Base-by-base conservation (phyloP, 2,329 filamentous ascomycete genomes). In the Trichoderma polysporum region DNA sequence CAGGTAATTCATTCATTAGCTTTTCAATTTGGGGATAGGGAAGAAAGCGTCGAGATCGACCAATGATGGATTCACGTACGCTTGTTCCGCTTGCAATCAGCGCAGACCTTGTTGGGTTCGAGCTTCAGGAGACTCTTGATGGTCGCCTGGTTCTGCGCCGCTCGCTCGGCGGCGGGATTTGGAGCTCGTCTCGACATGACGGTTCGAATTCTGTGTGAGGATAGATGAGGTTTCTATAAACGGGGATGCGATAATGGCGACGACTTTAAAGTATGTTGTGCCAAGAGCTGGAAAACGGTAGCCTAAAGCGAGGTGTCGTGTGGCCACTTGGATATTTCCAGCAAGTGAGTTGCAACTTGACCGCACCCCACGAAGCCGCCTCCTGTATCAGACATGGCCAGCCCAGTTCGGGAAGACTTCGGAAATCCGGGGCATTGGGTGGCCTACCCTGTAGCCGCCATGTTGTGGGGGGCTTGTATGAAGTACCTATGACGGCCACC, bases 41-140 rank as follows among this genome's bases (percentile, higher is more conserved):
- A 6, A 35, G 9, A 12, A 33, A 41, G 3, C 4, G 13, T 3
- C 1, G 27, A 31, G 7, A 3, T 3, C 9, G n/a, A 47, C 13
- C 7, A 2, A n/a, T 31, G 33, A 3, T 12, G 29, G 50, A 25
- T 50, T 31, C 39, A 82, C 90, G 72, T 80, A 96, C 94, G 95
- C 80, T 98, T 99, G 84, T 98, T 99, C 79, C 91, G 90, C 85
- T 99, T 99, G 88, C 95, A 99, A 80, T 99, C 95, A 69, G 94
- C 93, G 84, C 95, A 99, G 77, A 91, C 88, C 84, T 99, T 99
- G 84, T 99, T 99, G 70, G 89, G 83, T 76, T 98, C 94, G 73
- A 99, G 83, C 83, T 98, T 99, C 78, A 98, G 85, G 73, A 99
- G 87, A 77, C 88, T 93, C 85, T 98, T 98, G 80, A 99, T 92